These are phyloP conservation scores for Curvularia eragrostidis DNA, from an alignment of 2,329 filamentous ascomycete genomes.

Conservation along the genomic window DNA sequence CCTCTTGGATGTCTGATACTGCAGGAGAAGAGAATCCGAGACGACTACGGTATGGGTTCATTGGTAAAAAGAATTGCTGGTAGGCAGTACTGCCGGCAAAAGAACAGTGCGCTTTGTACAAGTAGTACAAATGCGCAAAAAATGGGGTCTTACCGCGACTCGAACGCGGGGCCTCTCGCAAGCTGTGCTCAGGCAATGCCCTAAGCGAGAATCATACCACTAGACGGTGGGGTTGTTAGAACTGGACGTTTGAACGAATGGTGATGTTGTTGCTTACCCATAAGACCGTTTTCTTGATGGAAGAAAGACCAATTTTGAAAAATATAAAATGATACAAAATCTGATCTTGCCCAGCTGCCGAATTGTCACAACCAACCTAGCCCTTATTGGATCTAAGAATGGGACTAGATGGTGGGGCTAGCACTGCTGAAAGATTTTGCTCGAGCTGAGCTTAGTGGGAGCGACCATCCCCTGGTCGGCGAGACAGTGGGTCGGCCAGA, in stretches of 20 bases:
- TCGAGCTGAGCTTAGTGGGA: neutral
- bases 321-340: neutral
- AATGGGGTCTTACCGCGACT: conserved; percentile 36
- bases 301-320: neutral
- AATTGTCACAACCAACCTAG: neutral
- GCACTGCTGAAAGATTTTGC: neutral
- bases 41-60: neutral
- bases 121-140: conserved; percentile 11
- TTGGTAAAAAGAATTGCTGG: neutral
- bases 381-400: neutral
- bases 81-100: neutral
- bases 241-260: too few species aligned
- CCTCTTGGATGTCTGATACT: too few species aligned
- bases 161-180: conserved; percentile 41
- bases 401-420: neutral
- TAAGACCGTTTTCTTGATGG: conserved; percentile 21
- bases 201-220: conserved; percentile 75
- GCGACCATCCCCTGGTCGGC: neutral
- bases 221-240: too few species aligned
- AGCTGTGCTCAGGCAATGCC: conserved; percentile 46
- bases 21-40: too few species aligned
- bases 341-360: neutral
- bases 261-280: conserved; percentile 39
- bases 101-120: neutral
- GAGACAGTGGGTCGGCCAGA: neutral